Evolutionary conservation across 345 rosid genomes (phyloP).

Genomic region (Populus euphratica): DNA sequence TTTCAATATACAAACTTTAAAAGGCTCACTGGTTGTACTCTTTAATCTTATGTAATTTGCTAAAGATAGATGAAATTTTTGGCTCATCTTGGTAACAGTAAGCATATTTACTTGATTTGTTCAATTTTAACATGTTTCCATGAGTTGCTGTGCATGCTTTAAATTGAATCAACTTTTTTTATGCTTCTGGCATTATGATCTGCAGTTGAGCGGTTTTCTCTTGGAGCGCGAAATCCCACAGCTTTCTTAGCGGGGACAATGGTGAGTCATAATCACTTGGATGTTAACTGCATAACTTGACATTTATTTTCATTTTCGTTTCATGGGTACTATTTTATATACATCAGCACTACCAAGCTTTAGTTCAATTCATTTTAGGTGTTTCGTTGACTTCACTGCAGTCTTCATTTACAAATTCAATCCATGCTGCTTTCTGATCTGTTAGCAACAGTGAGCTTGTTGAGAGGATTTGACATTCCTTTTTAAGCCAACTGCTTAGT

Average conservation of each 20-base stretch:
- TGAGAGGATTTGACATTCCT: not conserved
- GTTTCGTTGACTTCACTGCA: not conserved
- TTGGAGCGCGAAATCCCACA: constrained; percentile 85
- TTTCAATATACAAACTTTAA: not conserved
- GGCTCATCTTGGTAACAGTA: not conserved
- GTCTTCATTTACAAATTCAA: not conserved
- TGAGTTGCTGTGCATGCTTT: not conserved
- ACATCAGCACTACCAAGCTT: not conserved
- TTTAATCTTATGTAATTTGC: not conserved
- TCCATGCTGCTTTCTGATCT: not conserved
- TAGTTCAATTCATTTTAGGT: not conserved
- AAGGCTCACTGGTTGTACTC: not conserved
- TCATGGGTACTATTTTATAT: not conserved
- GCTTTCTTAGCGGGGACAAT: constrained; percentile 75
- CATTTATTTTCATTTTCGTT: not conserved
- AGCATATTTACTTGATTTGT: not conserved
- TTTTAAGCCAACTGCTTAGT: not conserved
- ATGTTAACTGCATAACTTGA: not conserved
- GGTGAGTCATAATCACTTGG: constrained; percentile 40
- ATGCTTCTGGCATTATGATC: constrained; percentile 17
- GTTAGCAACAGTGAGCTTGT: not conserved
- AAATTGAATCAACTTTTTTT: constrained; percentile 3
- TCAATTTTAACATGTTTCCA: not conserved
- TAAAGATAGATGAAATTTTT: not conserved
- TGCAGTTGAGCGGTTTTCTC: constrained; percentile 83